Percentiles rank a stretch among this genome's conserved stretches.
phyloP scores from a whole-genome alignment of 495 filamentous ascomycete genomes.

The Xylaria scruposa region DNA sequence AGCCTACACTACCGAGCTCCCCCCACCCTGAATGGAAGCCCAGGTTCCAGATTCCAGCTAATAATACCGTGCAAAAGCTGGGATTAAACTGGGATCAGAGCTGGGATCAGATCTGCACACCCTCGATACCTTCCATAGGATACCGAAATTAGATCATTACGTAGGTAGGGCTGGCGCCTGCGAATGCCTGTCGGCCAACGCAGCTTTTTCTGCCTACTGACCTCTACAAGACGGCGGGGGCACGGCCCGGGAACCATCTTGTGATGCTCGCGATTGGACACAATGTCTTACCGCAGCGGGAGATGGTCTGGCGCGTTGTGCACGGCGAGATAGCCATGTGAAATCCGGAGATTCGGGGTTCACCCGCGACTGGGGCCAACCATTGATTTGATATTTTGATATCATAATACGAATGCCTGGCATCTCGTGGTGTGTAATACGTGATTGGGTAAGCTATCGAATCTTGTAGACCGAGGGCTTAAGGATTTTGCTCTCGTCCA shows the following conservation, averaged over 20 bases:
- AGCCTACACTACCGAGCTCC: background rate
- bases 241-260: background rate
- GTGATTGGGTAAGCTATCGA: constrained; percentile 54
- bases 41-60: constrained; percentile 4
- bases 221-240: background rate
- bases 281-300: background rate
- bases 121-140: background rate
- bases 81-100: background rate
- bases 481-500: constrained; percentile 72
- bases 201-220: constrained; percentile 10
- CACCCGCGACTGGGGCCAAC: background rate
- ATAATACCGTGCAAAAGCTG: background rate
- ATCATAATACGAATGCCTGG: background rate
- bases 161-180: constrained; percentile 22
- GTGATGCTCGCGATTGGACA: constrained; percentile 11
- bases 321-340: background rate
- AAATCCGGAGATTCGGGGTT: background rate
- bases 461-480: constrained; percentile 99
- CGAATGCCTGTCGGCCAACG: constrained; percentile 8
- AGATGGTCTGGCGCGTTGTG: background rate
- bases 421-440: background rate
- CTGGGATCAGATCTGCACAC: constrained; percentile 19
- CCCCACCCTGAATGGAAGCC: background rate
- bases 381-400: background rate
- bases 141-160: constrained; percentile 19